Percentiles rank a stretch among this genome's conserved stretches.
Conservation (phyloP, 257 asterid species). For the Coffea canephora region DNA sequence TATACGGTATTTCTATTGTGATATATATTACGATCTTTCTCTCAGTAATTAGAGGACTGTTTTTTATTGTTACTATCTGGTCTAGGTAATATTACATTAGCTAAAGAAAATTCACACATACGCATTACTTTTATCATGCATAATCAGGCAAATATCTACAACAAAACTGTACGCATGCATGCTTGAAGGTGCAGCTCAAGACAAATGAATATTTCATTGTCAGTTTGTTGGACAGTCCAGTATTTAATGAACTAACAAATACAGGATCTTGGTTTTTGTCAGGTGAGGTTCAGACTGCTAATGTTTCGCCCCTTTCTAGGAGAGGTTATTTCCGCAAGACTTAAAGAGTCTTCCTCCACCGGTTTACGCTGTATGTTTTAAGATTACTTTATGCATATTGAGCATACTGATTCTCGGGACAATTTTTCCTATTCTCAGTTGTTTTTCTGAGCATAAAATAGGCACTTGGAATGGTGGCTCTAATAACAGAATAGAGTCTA, state of each 20-base stretch:
- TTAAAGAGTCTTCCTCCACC: constrained; percentile 56
- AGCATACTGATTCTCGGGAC: background rate
- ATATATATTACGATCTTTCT: background rate
- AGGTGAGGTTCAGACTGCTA: constrained; percentile 78
- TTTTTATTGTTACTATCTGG: too few species aligned
- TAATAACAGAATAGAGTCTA: background rate
- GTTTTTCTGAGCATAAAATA: background rate
- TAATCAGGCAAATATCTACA: background rate
- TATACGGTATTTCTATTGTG: constrained; percentile 53
- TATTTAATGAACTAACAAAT: background rate
- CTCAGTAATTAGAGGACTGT: background rate
- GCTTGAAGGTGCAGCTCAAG: background rate
- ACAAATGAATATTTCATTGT: background rate
- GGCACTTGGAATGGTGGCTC: background rate
- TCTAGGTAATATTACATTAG: too few species aligned
- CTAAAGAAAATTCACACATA: background rate
- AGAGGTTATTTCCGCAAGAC: constrained; percentile 70
- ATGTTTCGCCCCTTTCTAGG: constrained; percentile 89
- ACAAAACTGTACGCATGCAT: background rate
- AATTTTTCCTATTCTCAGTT: background rate
- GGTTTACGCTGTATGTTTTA: constrained; percentile 70
- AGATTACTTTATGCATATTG: background rate
- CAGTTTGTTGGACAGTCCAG: background rate
- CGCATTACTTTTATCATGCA: background rate
- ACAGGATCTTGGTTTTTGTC: constrained; percentile 23